Evolutionary conservation across 805 yeast species (phyloP), one percentile per base, ranked within the genome.

Genomic region (Pichia pseudocactophila): DNA sequence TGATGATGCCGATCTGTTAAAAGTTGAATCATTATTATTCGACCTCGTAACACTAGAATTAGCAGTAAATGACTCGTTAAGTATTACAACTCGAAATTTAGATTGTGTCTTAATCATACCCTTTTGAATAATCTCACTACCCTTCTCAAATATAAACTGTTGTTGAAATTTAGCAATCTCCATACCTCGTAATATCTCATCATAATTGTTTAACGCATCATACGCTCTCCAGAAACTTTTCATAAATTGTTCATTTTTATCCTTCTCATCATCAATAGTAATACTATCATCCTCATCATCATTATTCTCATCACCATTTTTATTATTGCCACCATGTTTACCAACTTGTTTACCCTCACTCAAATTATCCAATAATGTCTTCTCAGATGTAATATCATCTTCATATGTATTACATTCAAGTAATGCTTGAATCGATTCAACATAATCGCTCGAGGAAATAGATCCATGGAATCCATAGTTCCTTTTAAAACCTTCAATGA

Each of bases 381-480:
- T 47, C 49, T 38, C 27, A 30, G 20, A 27, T 34, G 25, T 11
- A 15, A 34, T 36, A 37, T 36, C 7, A 43, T 36, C 60, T n/a
- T 63, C 71, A 44, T 34, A 16, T 17, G 27, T 27, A 9, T 80
- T 84, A 41, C 70, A 74, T 55, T 92, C 97, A 19, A 92, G 64
- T 41, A 90, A 60, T 2, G 97, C 96, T 3, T 88, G 75, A 8
- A 92, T 64, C 0, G 96, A 76, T 56, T 92, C 97, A 3, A 85
- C 96, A 56, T 82, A 87, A 59, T 92, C 99, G 61, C 87, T 84
- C 0, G 97, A 97, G 31, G 94, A 78, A 13, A 90, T 68, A 12
- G 83, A 76, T 2, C 97, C 96, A 46, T 83, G 78, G 56, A 74
- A 90, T 0, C 98, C 99, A 62, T 75, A 88, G 6, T 84, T 78